A percentile compares a stretch with the other conserved stretches of the same genome.
phyloP scores from a whole-genome alignment of 495 filamentous ascomycete species.

The Extremus antarcticus region DNA sequence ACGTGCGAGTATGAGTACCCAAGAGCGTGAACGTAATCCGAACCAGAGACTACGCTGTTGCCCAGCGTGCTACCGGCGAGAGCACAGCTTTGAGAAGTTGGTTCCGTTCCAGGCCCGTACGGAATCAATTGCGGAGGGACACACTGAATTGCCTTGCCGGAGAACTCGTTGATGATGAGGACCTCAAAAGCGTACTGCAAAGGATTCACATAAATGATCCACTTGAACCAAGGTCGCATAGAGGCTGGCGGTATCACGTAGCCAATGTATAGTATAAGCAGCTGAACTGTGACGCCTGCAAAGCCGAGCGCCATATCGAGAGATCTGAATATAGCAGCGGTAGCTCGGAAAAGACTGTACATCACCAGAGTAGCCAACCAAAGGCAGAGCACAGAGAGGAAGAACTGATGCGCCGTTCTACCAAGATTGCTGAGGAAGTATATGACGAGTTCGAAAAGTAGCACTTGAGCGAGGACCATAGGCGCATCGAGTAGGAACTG shows the following conservation, averaged over 20 bases:
- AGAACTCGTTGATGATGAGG: conserved; percentile 37
- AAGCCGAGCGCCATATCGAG: conserved; percentile 55
- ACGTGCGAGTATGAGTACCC: conserved; percentile 15
- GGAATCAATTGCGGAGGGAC: conserved; percentile 34
- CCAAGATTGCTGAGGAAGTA: conserved; percentile 67
- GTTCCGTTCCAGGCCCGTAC: conserved; percentile 33
- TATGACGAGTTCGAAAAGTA: conserved; percentile 62
- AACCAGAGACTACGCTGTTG: not conserved
- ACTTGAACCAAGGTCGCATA: conserved; percentile 74
- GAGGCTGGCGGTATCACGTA: conserved; percentile 60
- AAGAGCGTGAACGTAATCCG: conserved; percentile 16
- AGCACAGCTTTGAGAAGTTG: not conserved
- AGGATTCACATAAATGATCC: conserved; percentile 68
- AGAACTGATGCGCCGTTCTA: conserved; percentile 66
- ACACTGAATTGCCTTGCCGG: conserved; percentile 33
- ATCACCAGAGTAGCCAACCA: conserved; percentile 35
- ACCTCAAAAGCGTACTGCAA: conserved; percentile 50
- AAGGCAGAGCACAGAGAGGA: conserved; percentile 42
- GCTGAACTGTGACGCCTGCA: conserved; percentile 51
- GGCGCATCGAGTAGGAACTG: conserved; percentile 68
- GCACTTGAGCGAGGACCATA: conserved; percentile 55
- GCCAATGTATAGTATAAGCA: conserved; percentile 68
- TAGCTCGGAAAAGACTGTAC: conserved; percentile 66
- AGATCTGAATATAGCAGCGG: conserved; percentile 52
- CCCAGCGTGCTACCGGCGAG: not conserved